Evolutionary conservation across 164 flowering plant species (phyloP), one percentile per base, ranked within the genome.

Genomic region (Liquidambar formosana): DNA sequence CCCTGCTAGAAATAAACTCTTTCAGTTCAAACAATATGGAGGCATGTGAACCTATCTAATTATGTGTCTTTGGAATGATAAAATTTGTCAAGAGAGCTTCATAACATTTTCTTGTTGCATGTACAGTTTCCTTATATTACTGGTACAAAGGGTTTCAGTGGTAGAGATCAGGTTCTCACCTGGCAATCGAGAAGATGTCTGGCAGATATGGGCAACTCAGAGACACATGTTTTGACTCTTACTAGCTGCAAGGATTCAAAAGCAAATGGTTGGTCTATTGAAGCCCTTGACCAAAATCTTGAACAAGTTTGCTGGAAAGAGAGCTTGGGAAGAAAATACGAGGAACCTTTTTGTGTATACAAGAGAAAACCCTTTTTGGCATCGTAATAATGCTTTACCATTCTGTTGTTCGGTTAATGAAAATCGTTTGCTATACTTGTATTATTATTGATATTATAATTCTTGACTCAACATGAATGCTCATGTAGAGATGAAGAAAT

Each of bases 11-110:
- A 76, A 91, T 95, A 67, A 86, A 95, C 73, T 60, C 83, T 46
- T 86, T 80, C 54, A 89, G 97, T 81, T 70, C 84, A 66, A 81
- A 87, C 71, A 95, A 91, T 64, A 82, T 3, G 89, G 97, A 94
- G 97, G 95, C 77, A 78, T 43, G 73, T 69, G 28, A 63, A 63
- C 8, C 14, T 11, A 21, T 26, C 23, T 22, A 41, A 27, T 57
- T 4, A 12, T 14, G 25, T 14, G 15, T 46, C 43, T 61, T 61
- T 15, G 62, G 43, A 49, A 65, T 15, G 52, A 21, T 19, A 23
- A 57, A 51, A 25, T 57, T 60, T 0, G 6, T 16, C 18, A 11
- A 0, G 25, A 5, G 25, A 38, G 47, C 45, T 22, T n/a, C 49
- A 14, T 65, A 33, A 63, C 19, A 14, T n/a, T 23, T 43, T 33